A percentile compares a stretch with the other conserved stretches of the same genome.
Evolutionary conservation across 2,329 filamentous ascomycete species (phyloP).

Genomic region (Colletotrichum higginsianum): DNA sequence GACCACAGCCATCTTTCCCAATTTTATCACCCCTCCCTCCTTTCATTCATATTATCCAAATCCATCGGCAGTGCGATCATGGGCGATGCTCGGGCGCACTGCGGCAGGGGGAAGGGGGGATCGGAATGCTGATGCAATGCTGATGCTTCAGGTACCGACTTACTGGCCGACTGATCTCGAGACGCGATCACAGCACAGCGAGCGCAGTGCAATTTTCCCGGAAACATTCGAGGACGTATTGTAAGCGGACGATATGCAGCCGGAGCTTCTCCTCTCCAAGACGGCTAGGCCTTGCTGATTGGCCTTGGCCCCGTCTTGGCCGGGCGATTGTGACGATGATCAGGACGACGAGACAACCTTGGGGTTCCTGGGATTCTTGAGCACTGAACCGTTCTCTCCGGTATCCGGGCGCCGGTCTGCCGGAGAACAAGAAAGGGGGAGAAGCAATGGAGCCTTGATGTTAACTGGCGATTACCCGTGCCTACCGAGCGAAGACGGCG

Average conservation of each 20-base stretch:
- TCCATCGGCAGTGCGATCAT: not conserved
- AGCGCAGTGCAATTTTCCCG: conserved; percentile 15
- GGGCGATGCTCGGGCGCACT: conserved; percentile 13
- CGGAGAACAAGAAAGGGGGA: conserved; percentile 15
- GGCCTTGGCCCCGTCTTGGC: conserved; percentile 35
- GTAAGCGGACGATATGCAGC: not conserved
- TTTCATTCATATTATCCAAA: not conserved
- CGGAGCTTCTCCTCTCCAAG: conserved; percentile 15
- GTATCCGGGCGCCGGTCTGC: conserved; percentile 19
- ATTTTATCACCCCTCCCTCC: conserved; percentile 19
- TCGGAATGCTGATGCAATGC: conserved; percentile 1
- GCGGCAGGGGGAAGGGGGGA: not conserved
- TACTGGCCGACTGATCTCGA: not conserved
- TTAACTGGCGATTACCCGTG: conserved; percentile 28
- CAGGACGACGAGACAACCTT: conserved; percentile 14
- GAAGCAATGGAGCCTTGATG: conserved; percentile 31
- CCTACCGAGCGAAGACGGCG: conserved; percentile 12
- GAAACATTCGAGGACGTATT: conserved; percentile 1
- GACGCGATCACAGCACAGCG: conserved; percentile 25
- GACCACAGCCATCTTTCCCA: conserved; percentile 21
- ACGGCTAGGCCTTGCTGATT: conserved; percentile 23
- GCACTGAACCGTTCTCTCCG: conserved; percentile 26
- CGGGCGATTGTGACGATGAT: conserved; percentile 31
- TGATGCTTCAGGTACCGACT: not conserved
- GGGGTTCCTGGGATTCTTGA: not conserved